Base-by-base conservation (phyloP, 2,329 filamentous ascomycete species). In the Coccinonectria pachysandricola region DNA sequence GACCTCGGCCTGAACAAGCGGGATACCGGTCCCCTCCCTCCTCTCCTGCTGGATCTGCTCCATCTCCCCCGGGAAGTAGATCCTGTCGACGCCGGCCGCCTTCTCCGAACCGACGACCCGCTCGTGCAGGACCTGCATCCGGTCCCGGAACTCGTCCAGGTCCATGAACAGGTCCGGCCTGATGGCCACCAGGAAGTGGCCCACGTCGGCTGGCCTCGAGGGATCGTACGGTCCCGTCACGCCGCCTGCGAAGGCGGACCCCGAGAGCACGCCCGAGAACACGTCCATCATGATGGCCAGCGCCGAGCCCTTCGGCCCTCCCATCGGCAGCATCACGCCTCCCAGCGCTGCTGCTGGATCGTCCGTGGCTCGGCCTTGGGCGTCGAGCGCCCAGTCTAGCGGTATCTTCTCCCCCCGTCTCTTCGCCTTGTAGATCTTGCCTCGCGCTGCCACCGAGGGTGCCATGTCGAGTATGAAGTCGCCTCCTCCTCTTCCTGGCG, bases 261-360 rank as follows among this genome's bases (percentile, higher is more conserved):
- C 83, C 0, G 79, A 84, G 0, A 91, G 45, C 0, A 82, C 77
- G 0, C 82, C 83, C 0, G 80, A 86, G 47, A 91, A 88, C 3
- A 92, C 79, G 46, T 91, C 82, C 84, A 91, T 91, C 79, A 86
- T 88, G 29, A 91, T 71, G 1, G 79, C 62, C 20, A 91, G 51
- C 0, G 70, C 84, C 3, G 77, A 82, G 0, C 84, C 84, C 52
- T 91, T 91, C 0, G 83, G 81, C 0, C 84, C 83, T 3, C 82
- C 82, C 79, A 91, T 86, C 0, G 83, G 82, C 12, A 88, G 56
- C 83, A 91, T 88, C 4, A 87, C 79, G 1, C 82, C 82, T 17
- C 73, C 70, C 7, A 91, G 56, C 0, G 83, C 84, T 12, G 64
- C 65, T 1, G 64, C 68, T 0, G 84, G 81, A 40, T 91, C 80